Evolutionary conservation across 345 rosid species (phyloP).

Genomic region (Isatis tinctoria): DNA sequence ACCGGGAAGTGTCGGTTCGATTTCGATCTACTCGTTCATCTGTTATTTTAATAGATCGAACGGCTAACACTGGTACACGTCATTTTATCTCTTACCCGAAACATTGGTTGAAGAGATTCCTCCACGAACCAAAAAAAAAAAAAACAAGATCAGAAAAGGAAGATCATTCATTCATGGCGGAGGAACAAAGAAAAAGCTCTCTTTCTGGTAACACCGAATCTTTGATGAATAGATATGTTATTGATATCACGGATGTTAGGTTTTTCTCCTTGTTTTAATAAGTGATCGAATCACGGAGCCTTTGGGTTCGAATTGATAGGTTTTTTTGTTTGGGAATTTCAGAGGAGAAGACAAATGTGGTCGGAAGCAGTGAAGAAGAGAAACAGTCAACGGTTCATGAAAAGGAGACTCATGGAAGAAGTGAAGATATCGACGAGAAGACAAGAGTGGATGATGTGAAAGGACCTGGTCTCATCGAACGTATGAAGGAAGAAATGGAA

Average conservation of each 20-base stretch:
- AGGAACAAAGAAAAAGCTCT: conserved; percentile 21
- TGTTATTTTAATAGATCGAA: background rate
- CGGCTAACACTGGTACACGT: background rate
- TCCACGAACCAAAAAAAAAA: too few species aligned
- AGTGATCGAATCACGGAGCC: background rate
- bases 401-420: conserved; percentile 49
- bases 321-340: background rate
- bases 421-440: conserved; percentile 47
- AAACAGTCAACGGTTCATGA: conserved; percentile 30
- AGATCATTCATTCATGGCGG: conserved; percentile 23
- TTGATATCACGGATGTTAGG: background rate
- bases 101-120: background rate
- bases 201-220: background rate
- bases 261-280: background rate
- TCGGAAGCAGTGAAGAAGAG: conserved; percentile 44
- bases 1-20: background rate
- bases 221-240: background rate
- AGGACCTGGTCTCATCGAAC: conserved; percentile 47
- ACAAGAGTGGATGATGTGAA: conserved; percentile 43
- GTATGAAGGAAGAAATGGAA: conserved; percentile 50
- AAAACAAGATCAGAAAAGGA: background rate
- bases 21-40: background rate
- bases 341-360: conserved; percentile 35
- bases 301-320: background rate
- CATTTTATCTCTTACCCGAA: background rate